Percentiles rank a stretch among this genome's conserved stretches.
These are phyloP conservation scores for Aureobasidium musti DNA, from an alignment of 2,329 filamentous ascomycete genomes.

Conservation along the genomic window DNA sequence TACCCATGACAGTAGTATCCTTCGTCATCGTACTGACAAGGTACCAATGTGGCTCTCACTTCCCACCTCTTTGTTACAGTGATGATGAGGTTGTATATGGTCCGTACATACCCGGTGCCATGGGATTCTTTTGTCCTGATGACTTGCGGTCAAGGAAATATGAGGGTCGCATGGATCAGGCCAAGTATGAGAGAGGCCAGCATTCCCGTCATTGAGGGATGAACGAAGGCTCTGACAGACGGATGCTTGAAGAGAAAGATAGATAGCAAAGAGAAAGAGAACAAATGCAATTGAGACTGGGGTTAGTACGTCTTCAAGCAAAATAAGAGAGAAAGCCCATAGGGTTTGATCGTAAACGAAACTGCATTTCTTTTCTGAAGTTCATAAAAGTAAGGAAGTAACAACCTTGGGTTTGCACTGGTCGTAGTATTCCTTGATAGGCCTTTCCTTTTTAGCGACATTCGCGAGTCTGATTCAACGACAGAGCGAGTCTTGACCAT, in stretches of 20 bases:
- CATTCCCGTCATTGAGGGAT: not conserved
- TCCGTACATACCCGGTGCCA: not conserved
- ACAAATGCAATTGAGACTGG: not conserved
- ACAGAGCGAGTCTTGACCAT: conserved; percentile 1
- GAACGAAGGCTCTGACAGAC: not conserved
- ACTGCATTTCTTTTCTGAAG: conserved; percentile 22
- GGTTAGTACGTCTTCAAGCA: not conserved
- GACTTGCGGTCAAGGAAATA: not conserved
- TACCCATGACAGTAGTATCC: too few relatives aligned
- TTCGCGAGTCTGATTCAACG: not conserved
- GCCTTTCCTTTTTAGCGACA: not conserved
- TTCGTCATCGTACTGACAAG: too few relatives aligned
- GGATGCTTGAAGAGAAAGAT: too few relatives aligned
- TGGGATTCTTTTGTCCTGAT: not conserved
- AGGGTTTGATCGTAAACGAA: conserved; percentile 13
- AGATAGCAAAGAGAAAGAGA: not conserved
- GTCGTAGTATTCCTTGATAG: not conserved
- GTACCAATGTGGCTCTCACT: not conserved
- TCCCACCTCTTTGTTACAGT: not conserved
- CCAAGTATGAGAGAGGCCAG: not conserved
- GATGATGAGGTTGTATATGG: not conserved
- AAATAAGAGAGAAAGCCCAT: not conserved
- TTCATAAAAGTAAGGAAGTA: conserved; percentile 17
- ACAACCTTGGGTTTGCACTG: conserved; percentile 2
- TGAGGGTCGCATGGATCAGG: not conserved